Conservation (phyloP, 2,329 filamentous ascomycete species). For the Colletotrichum scovillei region DNA sequence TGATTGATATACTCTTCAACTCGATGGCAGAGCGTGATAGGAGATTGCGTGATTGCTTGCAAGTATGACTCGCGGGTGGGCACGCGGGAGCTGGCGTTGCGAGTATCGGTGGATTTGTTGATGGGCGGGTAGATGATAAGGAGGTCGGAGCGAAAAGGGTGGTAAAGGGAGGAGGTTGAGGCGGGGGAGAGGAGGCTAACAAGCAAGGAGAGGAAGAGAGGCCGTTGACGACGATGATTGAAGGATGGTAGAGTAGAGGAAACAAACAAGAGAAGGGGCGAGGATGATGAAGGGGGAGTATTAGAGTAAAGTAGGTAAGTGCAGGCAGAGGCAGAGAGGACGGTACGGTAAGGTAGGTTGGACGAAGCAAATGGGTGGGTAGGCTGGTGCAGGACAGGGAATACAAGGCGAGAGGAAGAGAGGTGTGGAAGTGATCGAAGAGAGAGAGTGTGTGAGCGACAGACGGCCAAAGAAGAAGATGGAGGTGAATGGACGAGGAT, state of each 20-base stretch:
- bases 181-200: slow-evolving; percentile 31
- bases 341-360: slow-evolving; percentile 35
- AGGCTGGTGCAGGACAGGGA: slow-evolving; percentile 43
- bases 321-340: slow-evolving; percentile 29
- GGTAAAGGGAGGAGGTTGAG: slow-evolving; percentile 31
- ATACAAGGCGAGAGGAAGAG: slow-evolving; percentile 46
- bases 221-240: slow-evolving; percentile 28
- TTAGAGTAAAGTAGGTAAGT: slow-evolving; percentile 39
- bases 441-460: slow-evolving; percentile 36
- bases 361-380: slow-evolving; percentile 39
- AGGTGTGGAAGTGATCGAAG: slow-evolving; percentile 43
- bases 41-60: slow-evolving; percentile 35
- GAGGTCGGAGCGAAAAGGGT: slow-evolving; percentile 1
- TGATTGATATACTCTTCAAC: slow-evolving; percentile 4
- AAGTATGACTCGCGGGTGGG: slow-evolving; percentile 22
- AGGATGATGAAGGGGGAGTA: slow-evolving; percentile 34
- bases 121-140: neutral
- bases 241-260: slow-evolving; percentile 19
- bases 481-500: slow-evolving; percentile 39
- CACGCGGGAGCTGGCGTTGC: slow-evolving; percentile 4
- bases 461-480: slow-evolving; percentile 42
- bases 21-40: slow-evolving; percentile 17
- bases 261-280: slow-evolving; percentile 4
- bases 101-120: slow-evolving; percentile 7
- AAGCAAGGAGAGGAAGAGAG: slow-evolving; percentile 37